Evolutionary conservation across 257 asterid species (phyloP), one percentile per base, ranked within the genome.

Genomic region (Penstemon eatonii): DNA sequence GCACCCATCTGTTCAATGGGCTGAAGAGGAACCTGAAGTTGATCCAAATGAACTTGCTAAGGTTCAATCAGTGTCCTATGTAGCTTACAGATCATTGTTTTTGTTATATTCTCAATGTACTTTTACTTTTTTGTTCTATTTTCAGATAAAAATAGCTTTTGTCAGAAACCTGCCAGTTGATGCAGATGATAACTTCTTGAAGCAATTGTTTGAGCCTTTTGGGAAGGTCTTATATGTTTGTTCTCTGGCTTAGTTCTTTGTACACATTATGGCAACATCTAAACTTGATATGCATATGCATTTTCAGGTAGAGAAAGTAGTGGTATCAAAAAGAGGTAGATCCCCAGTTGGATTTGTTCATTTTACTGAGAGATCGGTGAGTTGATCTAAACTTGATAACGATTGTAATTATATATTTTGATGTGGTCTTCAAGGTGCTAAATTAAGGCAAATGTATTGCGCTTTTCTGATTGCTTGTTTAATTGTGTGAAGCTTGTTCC

Each of bases 1-100:
- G 82, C 98, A 88, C 85, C 97, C 98, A 47, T 71, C 82, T 81
- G 90, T 92, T 73, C 86, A 86, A 75, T 92, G 98, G 98, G 98
- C 95, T 56, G 97, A 92, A 80, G 89, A 82, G 53, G 91, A 78
- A 63, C 60, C 78, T 68, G 91, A 77, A 79, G 56, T 46, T 55
- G 85, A 78, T 79, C 87, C 87, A 15, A 65, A 72, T 58, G 95
- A 86, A 73, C 87, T 81, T 61, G 87, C 91, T 47, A 87, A 90
- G 98, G 98, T 88, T 76, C 57, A 38, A 36, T 60, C 46, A 66
- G 51, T 57, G 25, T 75, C 54, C 46, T 74, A 40, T 51, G 4
- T 25, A 54, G 68, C 65, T n/a, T 65, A 69, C 49, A 66, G 69
- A 63, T 44, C 7, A 25, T 55, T 58, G 33, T 25, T 46, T 46